Base-by-base conservation (phyloP, 2,329 filamentous ascomycete genomes). In the Talaromyces rugulosus region DNA sequence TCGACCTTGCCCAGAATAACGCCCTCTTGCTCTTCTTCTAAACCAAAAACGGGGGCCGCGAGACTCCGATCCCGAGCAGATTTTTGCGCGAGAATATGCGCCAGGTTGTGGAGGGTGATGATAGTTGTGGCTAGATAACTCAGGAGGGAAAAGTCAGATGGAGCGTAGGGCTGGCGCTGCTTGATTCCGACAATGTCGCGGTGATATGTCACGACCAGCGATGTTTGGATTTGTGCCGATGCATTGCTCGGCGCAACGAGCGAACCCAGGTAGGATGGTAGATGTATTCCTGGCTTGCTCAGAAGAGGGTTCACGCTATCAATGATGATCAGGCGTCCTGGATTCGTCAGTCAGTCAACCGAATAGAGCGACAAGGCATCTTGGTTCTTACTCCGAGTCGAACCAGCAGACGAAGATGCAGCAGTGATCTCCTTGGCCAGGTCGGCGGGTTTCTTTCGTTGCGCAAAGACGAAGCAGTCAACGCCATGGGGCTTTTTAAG, bases 91-190 rank as follows among this genome's bases (percentile, higher is more conserved):
- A 95, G 82, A 51, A 90, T 85, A 67, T 97, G 92, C 7, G 86
- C 79, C 44, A 97, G 83, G 14, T 87, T 90, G 44, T 89, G 87
- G 0, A 90, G 81, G 4, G 85, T 87, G 63, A 98, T 82, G 59
- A 98, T 85, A 3, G 92, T 89, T 3, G 95, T 99, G n/a, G 93
- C 91, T 62, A 97, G 87, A 75, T 96, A 96, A 53, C 83, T 85
- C 27, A 98, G 81, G 0, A 92, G 79, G 1, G 87, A 87, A 12
- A 96, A 81, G 0, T 92, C 87, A 31, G 86, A 78, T 0, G 92
- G 91, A 18, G 85, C 79, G 75, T 75, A 83, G 40, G 71, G 62
- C 55, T 70, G 67, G 34, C 70, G 66, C 12, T 73, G 66, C n/a
- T 73, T 66, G 4, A 72, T 75, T 59, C 86, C 75, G 1, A 91